phyloP scores from a whole-genome alignment of 148 eudicot species.

The Camellia lanceoleosa region DNA sequence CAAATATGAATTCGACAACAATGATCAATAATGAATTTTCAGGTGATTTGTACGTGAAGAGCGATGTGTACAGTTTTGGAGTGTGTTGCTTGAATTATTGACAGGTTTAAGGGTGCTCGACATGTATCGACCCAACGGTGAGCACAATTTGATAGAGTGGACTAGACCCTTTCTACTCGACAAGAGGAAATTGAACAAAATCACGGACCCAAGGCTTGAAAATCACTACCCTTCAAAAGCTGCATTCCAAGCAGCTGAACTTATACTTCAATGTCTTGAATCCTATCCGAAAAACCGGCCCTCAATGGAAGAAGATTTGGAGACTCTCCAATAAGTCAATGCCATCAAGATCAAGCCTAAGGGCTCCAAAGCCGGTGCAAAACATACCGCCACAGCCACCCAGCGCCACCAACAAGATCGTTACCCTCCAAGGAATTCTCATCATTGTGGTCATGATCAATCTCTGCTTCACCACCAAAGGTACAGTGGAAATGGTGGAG shows the following conservation, averaged over 20 bases:
- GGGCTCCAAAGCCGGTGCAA: slow-evolving; percentile 21
- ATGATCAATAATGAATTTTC: background rate
- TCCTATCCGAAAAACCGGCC: slow-evolving; percentile 56
- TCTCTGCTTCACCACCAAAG: slow-evolving; percentile 14
- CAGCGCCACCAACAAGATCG: too few relatives aligned
- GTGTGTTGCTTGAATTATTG: slow-evolving; percentile 59
- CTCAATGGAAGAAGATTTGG: slow-evolving; percentile 48
- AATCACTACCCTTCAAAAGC: slow-evolving; percentile 47
- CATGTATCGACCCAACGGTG: slow-evolving; percentile 38
- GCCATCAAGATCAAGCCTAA: slow-evolving; percentile 34
- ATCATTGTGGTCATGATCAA: background rate
- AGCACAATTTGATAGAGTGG: slow-evolving; percentile 55
- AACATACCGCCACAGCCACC: slow-evolving; percentile 3
- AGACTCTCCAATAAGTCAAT: slow-evolving; percentile 36
- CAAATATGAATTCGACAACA: too few relatives aligned
- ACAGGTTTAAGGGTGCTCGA: slow-evolving; percentile 60
- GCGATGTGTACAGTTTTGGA: slow-evolving; percentile 77
- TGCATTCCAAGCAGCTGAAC: slow-evolving; percentile 38
- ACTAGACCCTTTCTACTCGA: slow-evolving; percentile 51
- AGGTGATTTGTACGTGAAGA: slow-evolving; percentile 66
- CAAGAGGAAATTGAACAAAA: slow-evolving; percentile 40
- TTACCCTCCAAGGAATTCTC: too few relatives aligned
- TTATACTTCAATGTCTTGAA: slow-evolving; percentile 51
- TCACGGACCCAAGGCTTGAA: slow-evolving; percentile 54
- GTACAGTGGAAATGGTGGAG: background rate